These are phyloP conservation scores for Gossypium laxum DNA, from an alignment of 441 rosid genomes.

Conservation along the genomic window DNA sequence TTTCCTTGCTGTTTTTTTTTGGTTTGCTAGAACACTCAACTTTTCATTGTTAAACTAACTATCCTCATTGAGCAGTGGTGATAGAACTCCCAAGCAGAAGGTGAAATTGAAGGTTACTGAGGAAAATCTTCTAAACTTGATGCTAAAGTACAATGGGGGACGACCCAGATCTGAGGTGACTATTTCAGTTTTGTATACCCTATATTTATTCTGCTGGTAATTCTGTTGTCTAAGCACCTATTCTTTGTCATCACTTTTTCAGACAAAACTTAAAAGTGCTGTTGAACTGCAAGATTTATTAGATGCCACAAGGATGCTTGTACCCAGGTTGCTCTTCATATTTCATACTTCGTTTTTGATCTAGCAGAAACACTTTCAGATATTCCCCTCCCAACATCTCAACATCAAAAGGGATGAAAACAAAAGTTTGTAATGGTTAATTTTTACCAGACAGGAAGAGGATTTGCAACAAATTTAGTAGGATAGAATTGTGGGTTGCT, in stretches of 20 bases:
- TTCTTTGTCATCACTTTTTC: slow-evolving; percentile 17
- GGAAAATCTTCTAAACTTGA: slow-evolving; percentile 83
- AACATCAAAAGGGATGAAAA: not conserved
- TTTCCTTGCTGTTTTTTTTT: not conserved
- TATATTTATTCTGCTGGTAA: not conserved
- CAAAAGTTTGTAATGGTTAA: not conserved
- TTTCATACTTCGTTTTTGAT: not conserved
- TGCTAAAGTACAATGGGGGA: slow-evolving; percentile 97
- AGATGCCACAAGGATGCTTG: slow-evolving; percentile 94
- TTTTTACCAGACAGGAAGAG: not conserved
- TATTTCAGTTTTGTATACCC: not conserved
- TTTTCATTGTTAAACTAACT: slow-evolving; percentile 19
- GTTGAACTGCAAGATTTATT: slow-evolving; percentile 94
- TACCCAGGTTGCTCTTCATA: slow-evolving; percentile 61
- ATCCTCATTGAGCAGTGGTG: slow-evolving; percentile 58
- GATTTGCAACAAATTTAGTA: not conserved
- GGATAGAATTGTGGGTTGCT: not conserved
- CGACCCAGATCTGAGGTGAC: slow-evolving; percentile 89
- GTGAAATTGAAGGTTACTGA: slow-evolving; percentile 98
- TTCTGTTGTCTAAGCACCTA: slow-evolving; percentile 1
- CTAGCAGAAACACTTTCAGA: not conserved
- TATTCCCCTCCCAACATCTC: not conserved
- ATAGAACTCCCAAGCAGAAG: slow-evolving; percentile 99
- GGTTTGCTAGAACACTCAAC: slow-evolving; percentile 4
- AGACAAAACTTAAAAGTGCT: slow-evolving; percentile 99